Base-by-base conservation (phyloP, 2,329 filamentous ascomycete genomes). In the Pochonia chlamydosporia region DNA sequence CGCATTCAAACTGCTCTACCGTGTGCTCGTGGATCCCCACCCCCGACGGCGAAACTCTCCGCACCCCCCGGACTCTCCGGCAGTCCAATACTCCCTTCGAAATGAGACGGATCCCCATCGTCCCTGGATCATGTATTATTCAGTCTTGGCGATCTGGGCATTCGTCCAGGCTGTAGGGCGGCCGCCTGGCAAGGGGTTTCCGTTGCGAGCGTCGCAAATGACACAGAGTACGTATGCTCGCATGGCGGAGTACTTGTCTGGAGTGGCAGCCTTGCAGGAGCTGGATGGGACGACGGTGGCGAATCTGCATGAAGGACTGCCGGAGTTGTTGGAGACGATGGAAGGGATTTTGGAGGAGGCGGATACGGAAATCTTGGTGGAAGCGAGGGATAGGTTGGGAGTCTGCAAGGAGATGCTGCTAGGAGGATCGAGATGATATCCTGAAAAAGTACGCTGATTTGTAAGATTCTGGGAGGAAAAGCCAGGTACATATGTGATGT, bases 121-220 rank as follows among this genome's bases (percentile, higher is more conserved):
- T 23, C 88, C 90, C 0, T 96, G 90, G 89, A 87, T 95, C 37
- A 77, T 96, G 61, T 96, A 95, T 67, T 92, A 92, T 56, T 87
- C 90, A 0, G 82, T 84, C 1, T 71, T 96, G 45, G 86, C 89
- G 42, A 89, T 96, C 10, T 96, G 89, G 89, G 86, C 82, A 3
- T 96, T 92, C 59, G 89, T 89, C 3, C 89, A 83, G 57, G 88
- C 90, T 1, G 68, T 92, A 13, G 86, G 89, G 45, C 82, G 57
- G 7, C 56, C 55, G 81, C 1, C 54, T 42, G 71, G 84, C 39
- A 69, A 68, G 39, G 66, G 64, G 9, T 61, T 69, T 49, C 76
- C 66, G 61, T 70, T 64, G 30, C 74, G 81, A 50, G 63, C 61
- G 26, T 79, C 69, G 2, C 71, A 73, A 67, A 36, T 54, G 46